These are phyloP conservation scores for Raffaelea ambrosiae DNA, from an alignment of 2,329 filamentous ascomycete genomes.

Conservation along the genomic window DNA sequence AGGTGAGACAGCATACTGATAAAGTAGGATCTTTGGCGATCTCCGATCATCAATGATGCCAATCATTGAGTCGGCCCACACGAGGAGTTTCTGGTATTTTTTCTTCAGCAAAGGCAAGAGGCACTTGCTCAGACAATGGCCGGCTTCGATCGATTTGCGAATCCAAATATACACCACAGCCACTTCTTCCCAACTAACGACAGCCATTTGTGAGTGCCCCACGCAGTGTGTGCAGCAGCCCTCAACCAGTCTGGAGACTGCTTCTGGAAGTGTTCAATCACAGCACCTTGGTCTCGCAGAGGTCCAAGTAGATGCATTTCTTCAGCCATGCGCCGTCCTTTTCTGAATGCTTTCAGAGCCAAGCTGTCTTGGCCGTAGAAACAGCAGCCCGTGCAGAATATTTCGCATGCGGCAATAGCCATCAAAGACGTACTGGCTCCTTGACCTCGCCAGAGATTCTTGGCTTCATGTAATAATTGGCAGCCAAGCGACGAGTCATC, in stretches of 20 bases:
- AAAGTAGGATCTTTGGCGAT: constrained; percentile 2
- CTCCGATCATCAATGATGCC: constrained; percentile 4
- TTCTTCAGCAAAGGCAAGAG: constrained; percentile 13
- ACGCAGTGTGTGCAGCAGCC: constrained; percentile 6
- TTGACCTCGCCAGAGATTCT: background rate
- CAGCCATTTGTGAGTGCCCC: constrained; percentile 10
- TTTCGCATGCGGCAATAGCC: constrained; percentile 1
- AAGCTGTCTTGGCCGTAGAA: constrained; percentile 7
- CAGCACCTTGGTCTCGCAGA: background rate
- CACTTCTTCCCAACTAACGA: constrained; percentile 4
- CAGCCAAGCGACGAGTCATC: background rate
- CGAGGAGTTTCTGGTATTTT: constrained; percentile 13
- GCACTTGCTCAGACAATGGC: constrained; percentile 1
- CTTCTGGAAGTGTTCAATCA: background rate
- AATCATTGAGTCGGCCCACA: constrained; percentile 12
- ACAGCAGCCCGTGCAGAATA: constrained; percentile 6
- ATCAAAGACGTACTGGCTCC: background rate
- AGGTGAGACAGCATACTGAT: constrained; percentile 9
- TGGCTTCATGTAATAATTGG: constrained; percentile 1
- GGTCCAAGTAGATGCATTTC: constrained; percentile 3
- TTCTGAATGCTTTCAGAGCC: background rate
- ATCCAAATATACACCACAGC: constrained; percentile 7
- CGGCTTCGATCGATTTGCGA: constrained; percentile 1
- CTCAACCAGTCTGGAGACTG: constrained; percentile 4
- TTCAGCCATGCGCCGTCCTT: constrained; percentile 8